Evolutionary conservation across 148 eudicot genomes (phyloP).

Genomic region (Polygonum aviculare): DNA sequence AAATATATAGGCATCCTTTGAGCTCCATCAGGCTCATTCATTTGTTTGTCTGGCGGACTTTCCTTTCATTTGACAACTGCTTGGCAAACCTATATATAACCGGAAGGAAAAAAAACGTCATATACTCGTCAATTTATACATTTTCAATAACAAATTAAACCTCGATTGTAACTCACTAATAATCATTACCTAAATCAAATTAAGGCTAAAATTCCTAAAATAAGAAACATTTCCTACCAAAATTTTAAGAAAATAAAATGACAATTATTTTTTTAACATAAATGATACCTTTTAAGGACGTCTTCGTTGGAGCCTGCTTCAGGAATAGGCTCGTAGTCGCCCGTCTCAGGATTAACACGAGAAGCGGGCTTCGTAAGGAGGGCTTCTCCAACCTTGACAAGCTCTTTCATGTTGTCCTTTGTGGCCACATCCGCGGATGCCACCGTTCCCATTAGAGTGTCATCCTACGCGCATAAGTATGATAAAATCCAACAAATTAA

Average conservation of each 20-base stretch:
- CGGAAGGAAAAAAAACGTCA: background rate
- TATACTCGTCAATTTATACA: background rate
- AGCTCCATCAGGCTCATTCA: background rate
- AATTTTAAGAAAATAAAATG: no score
- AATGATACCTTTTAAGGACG: conserved; percentile 29
- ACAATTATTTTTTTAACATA: background rate
- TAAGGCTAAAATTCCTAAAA: no score
- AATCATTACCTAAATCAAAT: background rate
- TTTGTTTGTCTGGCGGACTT: conserved; percentile 19
- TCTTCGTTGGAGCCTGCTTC: conserved; percentile 35
- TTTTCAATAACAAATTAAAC: background rate
- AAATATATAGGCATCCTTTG: background rate
- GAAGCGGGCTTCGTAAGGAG: conserved; percentile 37
- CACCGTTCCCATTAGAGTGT: conserved; percentile 26
- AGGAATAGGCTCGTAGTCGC: conserved; percentile 34
- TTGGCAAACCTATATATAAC: conserved; percentile 30
- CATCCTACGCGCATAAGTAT: conserved; percentile 26
- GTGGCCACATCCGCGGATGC: conserved; percentile 29
- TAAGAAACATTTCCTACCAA: no score
- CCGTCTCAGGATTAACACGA: conserved; percentile 23
- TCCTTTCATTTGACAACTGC: conserved; percentile 47
- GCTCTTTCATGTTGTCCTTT: conserved; percentile 26
- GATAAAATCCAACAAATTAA: background rate
- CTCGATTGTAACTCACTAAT: no score
- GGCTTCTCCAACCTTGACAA: conserved; percentile 35